A percentile compares a stretch with the other conserved stretches of the same genome.
These are phyloP conservation scores for Trichoderma koningii DNA, from an alignment of 2,329 filamentous ascomycete genomes.

Conservation along the genomic window DNA sequence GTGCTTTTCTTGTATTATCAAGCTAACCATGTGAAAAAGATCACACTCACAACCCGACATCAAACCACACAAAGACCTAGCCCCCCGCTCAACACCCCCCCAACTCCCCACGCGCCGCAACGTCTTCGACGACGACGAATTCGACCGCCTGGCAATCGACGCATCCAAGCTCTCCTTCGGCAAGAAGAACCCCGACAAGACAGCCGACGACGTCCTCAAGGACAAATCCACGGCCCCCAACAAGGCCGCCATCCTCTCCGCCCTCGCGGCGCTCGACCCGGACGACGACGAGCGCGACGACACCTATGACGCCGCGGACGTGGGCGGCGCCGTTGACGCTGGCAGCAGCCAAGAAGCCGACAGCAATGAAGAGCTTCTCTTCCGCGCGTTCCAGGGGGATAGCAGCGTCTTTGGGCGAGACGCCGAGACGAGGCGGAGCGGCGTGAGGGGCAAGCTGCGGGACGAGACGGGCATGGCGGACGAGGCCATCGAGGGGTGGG, in stretches of 20 bases:
- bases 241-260: conserved; percentile 86
- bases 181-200: conserved; percentile 67
- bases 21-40: conserved; percentile 34
- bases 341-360: conserved; percentile 60
- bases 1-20: background rate
- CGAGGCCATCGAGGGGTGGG: conserved; percentile 93
- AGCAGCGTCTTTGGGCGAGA: conserved; percentile 71
- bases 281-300: conserved; percentile 97
- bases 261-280: conserved; percentile 83
- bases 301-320: conserved; percentile 90
- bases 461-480: conserved; percentile 86
- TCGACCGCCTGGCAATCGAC: conserved; percentile 70
- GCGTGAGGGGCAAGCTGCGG: conserved; percentile 64
- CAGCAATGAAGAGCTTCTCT: conserved; percentile 70
- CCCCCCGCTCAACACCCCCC: conserved; percentile 61
- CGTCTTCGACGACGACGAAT: conserved; percentile 77
- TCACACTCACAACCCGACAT: conserved; percentile 33
- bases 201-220: conserved; percentile 70
- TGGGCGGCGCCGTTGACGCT: conserved; percentile 82
- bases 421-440: conserved; percentile 66
- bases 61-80: conserved; percentile 45
- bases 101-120: conserved; percentile 65
- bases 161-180: conserved; percentile 75
- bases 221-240: conserved; percentile 66
- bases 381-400: conserved; percentile 67